Base-by-base conservation (phyloP, 768 basidiomycete genomes). In the Tephrocybe sp. region DNA sequence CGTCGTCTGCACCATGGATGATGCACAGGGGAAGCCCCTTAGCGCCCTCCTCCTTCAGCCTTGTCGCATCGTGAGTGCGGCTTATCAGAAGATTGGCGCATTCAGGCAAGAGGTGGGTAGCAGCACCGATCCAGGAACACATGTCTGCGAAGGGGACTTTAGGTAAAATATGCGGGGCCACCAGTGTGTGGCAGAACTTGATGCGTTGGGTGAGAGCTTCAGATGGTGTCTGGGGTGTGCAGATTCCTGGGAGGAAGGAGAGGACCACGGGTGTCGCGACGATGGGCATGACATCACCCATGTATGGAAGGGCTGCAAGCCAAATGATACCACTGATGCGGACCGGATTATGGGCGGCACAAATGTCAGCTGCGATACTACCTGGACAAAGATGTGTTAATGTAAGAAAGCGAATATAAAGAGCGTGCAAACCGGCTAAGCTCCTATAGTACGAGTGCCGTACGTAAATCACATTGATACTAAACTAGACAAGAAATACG, bases 1-100 rank as follows among this genome's bases (percentile, higher is more conserved):
- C 32, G 31, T 53, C 52, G 13, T 49, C 52, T 11, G 40, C 26
- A 1, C 52, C 52, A 19, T 49, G 44, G 13, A 53, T 53, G 52
- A 53, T 53, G 47, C 52, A 53, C 27, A 53, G 24, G 11, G 52
- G 52, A 15, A 53, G 52, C 4, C 52, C 52, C 22, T 44, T 53
- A 5, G 47, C 52, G 15, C 26, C 52, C 31, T 53, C 52, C 30
- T 53, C 52, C 22, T 39, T 37, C 9, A 49, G 34, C 37, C 52
- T 53, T 9, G 47, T 25, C 6, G 52, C 3, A 36, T 53, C 52
- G 21, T 53, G 52, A 15, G 43, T 49, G 11, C 52, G 41, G 36
- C 32, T 34, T 9, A 49, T 13, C 21, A 49, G 37, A 28, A 49
- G 47, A 7, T 26, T 40, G 41, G 41, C 52, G 22, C 52, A 49